Evolutionary conservation across 345 rosid species (phyloP), one percentile per base, ranked within the genome.

Genomic region (Kernera saxatilis): DNA sequence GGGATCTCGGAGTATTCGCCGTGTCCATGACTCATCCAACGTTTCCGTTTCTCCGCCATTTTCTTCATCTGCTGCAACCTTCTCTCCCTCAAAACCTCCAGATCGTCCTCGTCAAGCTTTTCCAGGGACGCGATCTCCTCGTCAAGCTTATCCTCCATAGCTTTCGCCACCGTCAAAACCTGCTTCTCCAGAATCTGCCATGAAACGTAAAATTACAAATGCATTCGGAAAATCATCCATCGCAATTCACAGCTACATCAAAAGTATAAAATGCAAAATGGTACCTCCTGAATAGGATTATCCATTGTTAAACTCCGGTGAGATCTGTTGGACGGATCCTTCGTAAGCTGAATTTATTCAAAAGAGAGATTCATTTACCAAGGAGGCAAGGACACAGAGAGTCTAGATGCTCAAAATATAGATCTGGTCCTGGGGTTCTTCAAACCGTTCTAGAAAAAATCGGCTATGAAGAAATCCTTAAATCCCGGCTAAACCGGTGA

Each of bases 21-120:
- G 36, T 94, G 99, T 51, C 98, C 98, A 11, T 86, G 90, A n/a
- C 93, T 83, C 80, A 91, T 82, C 99, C 99, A 94, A 65, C 93
- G 97, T 80, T 79, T 87, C 65, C 83, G 82, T 81, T 87, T 91
- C 92, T 91, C 97, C 3, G 93, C 96, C 95, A 91, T 85, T 74
- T 84, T 86, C 88, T 91, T 94, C 98, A 91, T 91, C 83, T 94
- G 97, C 70, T 75, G 84, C 32, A 95, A 59, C 74, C 97, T 81
- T 80, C 89, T 81, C 79, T 95, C 97, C 54, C 98, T 83, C 67
- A 92, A 7, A 22, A 62, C 89, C 73, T 90, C 99, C 67, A 95
- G 72, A 82, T 90, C 97, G 83, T 95, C 98, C 2, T 27, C 44
- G 64, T 95, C 98, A n/a, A 86, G 89, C 67, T 89, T 86, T 33